Evolutionary conservation across 495 filamentous ascomycete genomes (phyloP).

Genomic region (Tuber borchii): DNA sequence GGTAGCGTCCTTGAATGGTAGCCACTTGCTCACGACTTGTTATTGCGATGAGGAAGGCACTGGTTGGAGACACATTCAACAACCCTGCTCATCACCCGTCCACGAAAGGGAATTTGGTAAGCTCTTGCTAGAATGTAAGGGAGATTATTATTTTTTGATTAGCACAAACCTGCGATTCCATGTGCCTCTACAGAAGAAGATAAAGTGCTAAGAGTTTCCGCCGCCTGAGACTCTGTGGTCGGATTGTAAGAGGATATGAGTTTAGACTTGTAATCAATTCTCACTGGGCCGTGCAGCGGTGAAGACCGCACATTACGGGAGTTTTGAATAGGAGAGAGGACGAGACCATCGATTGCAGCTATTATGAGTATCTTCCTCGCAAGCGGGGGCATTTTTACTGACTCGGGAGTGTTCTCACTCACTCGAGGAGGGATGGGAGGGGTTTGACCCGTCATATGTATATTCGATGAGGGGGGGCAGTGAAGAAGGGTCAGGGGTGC

Average conservation of each 20-base stretch:
- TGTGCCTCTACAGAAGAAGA: constrained; percentile 59
- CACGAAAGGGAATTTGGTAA: not conserved
- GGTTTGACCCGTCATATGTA: not conserved
- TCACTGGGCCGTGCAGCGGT: constrained; percentile 45
- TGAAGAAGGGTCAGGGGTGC: not conserved
- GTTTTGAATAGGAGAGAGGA: constrained; percentile 64
- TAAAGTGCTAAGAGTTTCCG: not conserved
- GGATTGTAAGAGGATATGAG: constrained; percentile 48
- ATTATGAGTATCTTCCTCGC: constrained; percentile 72
- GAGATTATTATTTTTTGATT: constrained; percentile 5
- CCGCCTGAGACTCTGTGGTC: constrained; percentile 23
- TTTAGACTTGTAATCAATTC: constrained; percentile 69
- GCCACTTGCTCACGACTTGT: constrained; percentile 81
- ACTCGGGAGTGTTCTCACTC: not conserved
- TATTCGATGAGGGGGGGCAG: not conserved
- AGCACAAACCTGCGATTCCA: constrained; percentile 71
- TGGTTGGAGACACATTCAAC: constrained; percentile 61
- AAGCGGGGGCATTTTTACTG: constrained; percentile 51
- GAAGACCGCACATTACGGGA: constrained; percentile 45
- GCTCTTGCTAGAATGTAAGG: not conserved
- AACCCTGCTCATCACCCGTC: constrained; percentile 50
- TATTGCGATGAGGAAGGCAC: constrained; percentile 76
- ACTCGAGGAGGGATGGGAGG: not conserved
- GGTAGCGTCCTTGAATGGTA: constrained; percentile 62
- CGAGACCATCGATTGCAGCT: constrained; percentile 77